phyloP scores from a whole-genome alignment of 768 basidiomycete genomes.

The Auriscalpium microsporum region DNA sequence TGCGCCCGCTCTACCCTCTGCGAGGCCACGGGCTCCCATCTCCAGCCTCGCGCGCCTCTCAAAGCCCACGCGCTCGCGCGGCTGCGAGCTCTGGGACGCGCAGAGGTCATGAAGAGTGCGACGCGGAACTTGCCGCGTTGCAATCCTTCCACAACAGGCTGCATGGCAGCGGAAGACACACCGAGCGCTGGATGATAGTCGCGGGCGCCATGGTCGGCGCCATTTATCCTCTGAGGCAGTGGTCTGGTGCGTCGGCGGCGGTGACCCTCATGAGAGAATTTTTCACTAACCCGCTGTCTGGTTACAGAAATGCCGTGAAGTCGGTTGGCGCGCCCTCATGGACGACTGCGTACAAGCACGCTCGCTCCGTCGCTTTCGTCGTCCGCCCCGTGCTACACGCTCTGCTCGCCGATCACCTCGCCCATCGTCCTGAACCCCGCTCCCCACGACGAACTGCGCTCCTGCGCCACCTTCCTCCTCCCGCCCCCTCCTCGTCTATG shows the following conservation, averaged over 20 bases:
- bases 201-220: conserved; percentile 20
- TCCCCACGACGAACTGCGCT: conserved; percentile 10
- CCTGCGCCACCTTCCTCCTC: conserved; percentile 9
- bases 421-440: conserved; percentile 12
- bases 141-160: neutral
- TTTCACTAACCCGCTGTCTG: neutral
- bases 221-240: conserved; percentile 25
- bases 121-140: conserved; percentile 25
- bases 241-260: conserved; percentile 17
- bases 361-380: conserved; percentile 17
- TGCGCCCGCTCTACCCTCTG: neutral
- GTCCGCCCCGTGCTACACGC: conserved; percentile 14
- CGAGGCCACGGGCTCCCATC: too few species aligned
- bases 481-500: conserved; percentile 13
- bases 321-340: conserved; percentile 28
- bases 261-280: neutral
- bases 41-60: neutral
- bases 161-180: too few species aligned
- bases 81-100: neutral
- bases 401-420: conserved; percentile 12
- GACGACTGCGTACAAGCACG: conserved; percentile 24
- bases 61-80: neutral
- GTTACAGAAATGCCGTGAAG: conserved; percentile 22
- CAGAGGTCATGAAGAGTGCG: neutral
- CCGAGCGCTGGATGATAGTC: conserved; percentile 5